phyloP scores from a whole-genome alignment of 352 stramenopile genomes.

The Phytophthora idaei region DNA sequence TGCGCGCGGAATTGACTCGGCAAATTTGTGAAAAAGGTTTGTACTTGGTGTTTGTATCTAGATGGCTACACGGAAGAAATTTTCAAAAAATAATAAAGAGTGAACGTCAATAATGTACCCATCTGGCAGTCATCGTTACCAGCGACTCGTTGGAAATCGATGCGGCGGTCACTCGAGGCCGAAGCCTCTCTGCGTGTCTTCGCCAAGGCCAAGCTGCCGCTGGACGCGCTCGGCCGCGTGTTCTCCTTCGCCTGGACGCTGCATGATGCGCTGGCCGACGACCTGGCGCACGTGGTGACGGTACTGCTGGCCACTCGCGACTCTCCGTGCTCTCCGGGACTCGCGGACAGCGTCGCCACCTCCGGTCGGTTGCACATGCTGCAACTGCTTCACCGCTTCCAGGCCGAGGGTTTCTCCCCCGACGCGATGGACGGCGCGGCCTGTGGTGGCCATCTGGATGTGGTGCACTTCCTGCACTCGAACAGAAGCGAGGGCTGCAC shows the following conservation, averaged over 20 bases:
- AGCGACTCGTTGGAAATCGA: neutral
- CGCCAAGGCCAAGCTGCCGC: constrained; percentile 33
- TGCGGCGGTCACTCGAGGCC: constrained; percentile 1
- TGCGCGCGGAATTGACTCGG: constrained; percentile 31
- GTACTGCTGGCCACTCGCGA: constrained; percentile 45
- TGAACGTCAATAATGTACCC: constrained; percentile 16
- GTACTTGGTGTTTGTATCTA: constrained; percentile 5
- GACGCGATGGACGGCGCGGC: constrained; percentile 55
- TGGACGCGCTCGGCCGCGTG: constrained; percentile 54
- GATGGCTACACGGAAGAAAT: constrained; percentile 10
- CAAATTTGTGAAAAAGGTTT: constrained; percentile 28
- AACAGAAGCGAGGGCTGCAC: constrained; percentile 57
- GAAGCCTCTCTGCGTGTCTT: constrained; percentile 25
- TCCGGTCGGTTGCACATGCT: constrained; percentile 45
- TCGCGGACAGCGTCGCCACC: constrained; percentile 46
- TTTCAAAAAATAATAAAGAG: constrained; percentile 14
- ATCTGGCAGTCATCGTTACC: neutral
- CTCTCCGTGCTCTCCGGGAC: constrained; percentile 20
- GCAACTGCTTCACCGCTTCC: constrained; percentile 45
- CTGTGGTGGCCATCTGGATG: constrained; percentile 36
- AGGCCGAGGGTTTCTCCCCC: constrained; percentile 36
- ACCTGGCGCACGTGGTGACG: constrained; percentile 41
- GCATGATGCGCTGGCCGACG: constrained; percentile 31
- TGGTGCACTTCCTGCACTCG: constrained; percentile 59
- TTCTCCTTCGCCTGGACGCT: constrained; percentile 53